phyloP scores from a whole-genome alignment of 2,329 filamentous ascomycete genomes.

The Trichophyton simii region DNA sequence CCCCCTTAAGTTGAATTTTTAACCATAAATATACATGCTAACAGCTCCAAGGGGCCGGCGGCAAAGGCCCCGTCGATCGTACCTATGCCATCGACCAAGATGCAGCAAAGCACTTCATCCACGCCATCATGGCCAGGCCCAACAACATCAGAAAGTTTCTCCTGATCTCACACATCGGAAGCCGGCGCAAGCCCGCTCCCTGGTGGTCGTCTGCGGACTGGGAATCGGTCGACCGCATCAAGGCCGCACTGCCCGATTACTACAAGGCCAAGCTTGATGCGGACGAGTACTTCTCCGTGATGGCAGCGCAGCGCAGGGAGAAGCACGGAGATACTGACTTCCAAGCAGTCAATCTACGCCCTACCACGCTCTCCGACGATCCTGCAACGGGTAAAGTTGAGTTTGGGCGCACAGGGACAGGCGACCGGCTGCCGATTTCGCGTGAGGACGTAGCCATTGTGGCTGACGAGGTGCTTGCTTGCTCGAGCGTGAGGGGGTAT shows the following conservation, averaged over 20 bases:
- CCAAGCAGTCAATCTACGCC: slow-evolving; percentile 40
- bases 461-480: slow-evolving; percentile 38
- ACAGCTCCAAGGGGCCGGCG: slow-evolving; percentile 37
- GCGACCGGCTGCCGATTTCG: slow-evolving; percentile 32
- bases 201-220: slow-evolving; percentile 42
- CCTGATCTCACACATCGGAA: slow-evolving; percentile 42
- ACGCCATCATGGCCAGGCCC: slow-evolving; percentile 34
- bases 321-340: slow-evolving; percentile 22
- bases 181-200: slow-evolving; percentile 34
- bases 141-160: slow-evolving; percentile 41
- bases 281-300: slow-evolving; percentile 42
- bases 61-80: slow-evolving; percentile 39
- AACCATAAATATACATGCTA: not conserved
- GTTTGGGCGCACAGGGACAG: slow-evolving; percentile 33
- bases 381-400: slow-evolving; percentile 36
- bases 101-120: slow-evolving; percentile 44
- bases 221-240: slow-evolving; percentile 34
- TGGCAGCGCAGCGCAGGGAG: slow-evolving; percentile 25
- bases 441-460: slow-evolving; percentile 42
- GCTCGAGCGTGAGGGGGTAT: slow-evolving; percentile 40
- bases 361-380: slow-evolving; percentile 38
- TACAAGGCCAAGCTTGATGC: slow-evolving; percentile 44
- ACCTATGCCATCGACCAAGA: slow-evolving; percentile 43
- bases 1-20: no score
- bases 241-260: slow-evolving; percentile 40